Evolutionary conservation across 2,329 filamentous ascomycete species (phyloP), one percentile per base, ranked within the genome.

Genomic region (Zymoseptoria tritici): DNA sequence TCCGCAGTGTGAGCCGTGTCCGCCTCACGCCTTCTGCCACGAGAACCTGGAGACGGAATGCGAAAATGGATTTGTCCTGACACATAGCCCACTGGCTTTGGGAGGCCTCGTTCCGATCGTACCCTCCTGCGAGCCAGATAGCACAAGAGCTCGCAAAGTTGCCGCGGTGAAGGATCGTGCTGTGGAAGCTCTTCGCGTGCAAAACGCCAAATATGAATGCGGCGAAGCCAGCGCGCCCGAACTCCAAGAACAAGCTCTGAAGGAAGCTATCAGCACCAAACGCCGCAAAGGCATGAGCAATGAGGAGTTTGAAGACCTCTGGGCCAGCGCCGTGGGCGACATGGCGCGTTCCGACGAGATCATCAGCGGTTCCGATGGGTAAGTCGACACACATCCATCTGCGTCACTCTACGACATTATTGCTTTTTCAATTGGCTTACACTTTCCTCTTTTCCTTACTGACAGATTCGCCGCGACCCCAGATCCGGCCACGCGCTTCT

Each of bases 101-200:
- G 86, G 87, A 54, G 92, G 94, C 0, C 71, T 95, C 3, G 71
- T 97, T 4, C 94, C 94, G 7, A 78, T 99, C 8, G 86, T 92
- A 5, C 93, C 95, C 1, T 92, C 90, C 4, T 99, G 94, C 74
- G 93, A 97, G 75, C 89, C 94, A 0, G 95, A 99, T 74, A 91
- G 91, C 62, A 91, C 95, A 70, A 97, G 96, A 74, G 90, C 88
- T 7, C 85, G 90, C 49, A 88, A 89, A 19, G 88, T 97, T 54
- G 90, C 93, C 69, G 85, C 87, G 20, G 91, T 99, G 16, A 91
- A 92, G 7, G 88, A 97, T 72, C 89, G 87, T 73, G 91, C 90
- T 1, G 83, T 97, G 3, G 91, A 96, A 68, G 88, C 92, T 68
- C 82, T 99, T 54, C 84, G 94, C 57, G 85, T 96, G 66, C 86